Conservation (phyloP, 495 filamentous ascomycete genomes). For the Penicillium angulare region DNA sequence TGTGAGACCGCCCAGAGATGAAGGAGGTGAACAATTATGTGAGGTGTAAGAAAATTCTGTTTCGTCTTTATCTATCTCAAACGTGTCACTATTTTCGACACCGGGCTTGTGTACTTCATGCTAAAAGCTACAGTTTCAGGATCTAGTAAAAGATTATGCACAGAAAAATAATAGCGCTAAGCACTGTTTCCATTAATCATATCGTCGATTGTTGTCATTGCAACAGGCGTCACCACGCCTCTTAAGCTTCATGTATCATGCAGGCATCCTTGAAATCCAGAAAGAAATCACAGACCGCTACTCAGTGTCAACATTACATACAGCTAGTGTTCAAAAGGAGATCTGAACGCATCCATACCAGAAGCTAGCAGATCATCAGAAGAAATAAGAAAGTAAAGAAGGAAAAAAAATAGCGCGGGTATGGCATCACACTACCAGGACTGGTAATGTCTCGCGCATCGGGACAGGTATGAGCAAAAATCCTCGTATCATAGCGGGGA, state of each 20-base stretch:
- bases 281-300: conserved; percentile 16
- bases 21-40: not conserved
- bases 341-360: conserved; percentile 5
- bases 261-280: conserved; percentile 12
- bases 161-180: not conserved
- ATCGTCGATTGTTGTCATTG: conserved; percentile 21
- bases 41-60: too few relatives aligned
- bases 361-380: conserved; percentile 5
- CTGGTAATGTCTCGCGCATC: not conserved
- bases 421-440: not conserved
- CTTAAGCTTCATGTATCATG: conserved; percentile 17
- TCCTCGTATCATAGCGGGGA: not conserved
- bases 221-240: conserved; percentile 7
- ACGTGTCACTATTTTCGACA: too few relatives aligned
- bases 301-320: conserved; percentile 28
- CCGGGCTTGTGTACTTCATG: too few relatives aligned
- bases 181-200: conserved; percentile 3
- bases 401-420: not conserved
- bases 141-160: too few relatives aligned
- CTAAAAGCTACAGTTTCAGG: too few relatives aligned
- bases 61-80: too few relatives aligned
- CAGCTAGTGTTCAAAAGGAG: conserved; percentile 17
- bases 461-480: not conserved
- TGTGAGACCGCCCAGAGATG: too few relatives aligned
- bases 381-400: conserved; percentile 2